Conservation (phyloP, 352 stramenopile genomes). For the Pythium volutum region DNA sequence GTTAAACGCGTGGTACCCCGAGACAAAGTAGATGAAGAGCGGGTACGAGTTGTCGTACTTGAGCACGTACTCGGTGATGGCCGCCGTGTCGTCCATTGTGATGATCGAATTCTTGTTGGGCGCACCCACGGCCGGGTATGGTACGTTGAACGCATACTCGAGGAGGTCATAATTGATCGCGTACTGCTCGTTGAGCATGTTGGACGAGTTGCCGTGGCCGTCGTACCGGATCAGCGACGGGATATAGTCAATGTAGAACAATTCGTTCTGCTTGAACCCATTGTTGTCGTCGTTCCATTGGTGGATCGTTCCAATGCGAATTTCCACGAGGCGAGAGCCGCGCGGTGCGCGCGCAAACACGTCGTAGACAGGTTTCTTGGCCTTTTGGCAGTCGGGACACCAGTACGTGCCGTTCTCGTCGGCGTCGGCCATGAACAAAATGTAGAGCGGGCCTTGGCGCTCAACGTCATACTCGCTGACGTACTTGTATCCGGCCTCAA, state of each 20-base stretch:
- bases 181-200: conserved; percentile 70
- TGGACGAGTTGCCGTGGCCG: conserved; percentile 63
- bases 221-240: conserved; percentile 79
- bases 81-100: conserved; percentile 32
- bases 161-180: conserved; percentile 58
- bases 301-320: conserved; percentile 47
- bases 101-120: conserved; percentile 51
- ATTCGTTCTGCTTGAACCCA: conserved; percentile 70
- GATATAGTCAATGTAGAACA: conserved; percentile 84
- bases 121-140: conserved; percentile 29
- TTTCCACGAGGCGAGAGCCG: conserved; percentile 63
- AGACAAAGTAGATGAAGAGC: conserved; percentile 77
- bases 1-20: conserved; percentile 69
- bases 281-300: conserved; percentile 79
- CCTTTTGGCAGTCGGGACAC: conserved; percentile 61
- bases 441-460: conserved; percentile 59
- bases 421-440: conserved; percentile 75
- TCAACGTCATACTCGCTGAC: conserved; percentile 72
- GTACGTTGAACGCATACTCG: conserved; percentile 65
- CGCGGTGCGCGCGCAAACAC: conserved; percentile 61
- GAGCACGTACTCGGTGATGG: conserved; percentile 50
- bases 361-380: conserved; percentile 53
- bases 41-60: conserved; percentile 69
- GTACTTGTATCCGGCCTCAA: conserved; percentile 67
- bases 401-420: conserved; percentile 75